Evolutionary conservation across 2,329 filamentous ascomycete genomes (phyloP), one percentile per base, ranked within the genome.

Genomic region (Ascocoryne sarcoides): DNA sequence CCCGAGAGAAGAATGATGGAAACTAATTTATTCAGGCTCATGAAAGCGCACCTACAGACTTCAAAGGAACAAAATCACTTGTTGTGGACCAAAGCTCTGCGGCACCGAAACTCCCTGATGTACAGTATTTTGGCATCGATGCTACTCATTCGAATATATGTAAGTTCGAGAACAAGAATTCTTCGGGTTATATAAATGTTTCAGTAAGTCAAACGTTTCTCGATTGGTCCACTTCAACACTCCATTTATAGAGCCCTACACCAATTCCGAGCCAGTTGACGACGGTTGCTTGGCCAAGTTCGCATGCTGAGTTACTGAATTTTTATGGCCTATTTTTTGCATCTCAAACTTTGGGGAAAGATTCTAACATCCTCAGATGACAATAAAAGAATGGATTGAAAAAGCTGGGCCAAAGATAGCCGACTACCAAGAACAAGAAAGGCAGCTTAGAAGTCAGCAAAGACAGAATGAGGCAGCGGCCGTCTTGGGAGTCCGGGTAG

Each of bases 41-140:
- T 40, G 84, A 89, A 56, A 80, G 79, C 33, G 75, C 80, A 50
- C 81, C 79, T 46, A 84, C 81, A 0, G 76, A 85, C 47, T 53
- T 87, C 26, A 80, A 74, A 50, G 76, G 75, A 2, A 76, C 76
- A 1, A 77, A 65, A 53, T 55, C 70, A 39, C 63, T 84, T 44
- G 72, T 89, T 28, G 84, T 89, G 2, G 81, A 86, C 43, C 69
- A 82, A 39, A 67, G 66, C 34, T 86, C 82, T 1, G 84, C 84
- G 1, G 74, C 78, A 14, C 84, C 83, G 0, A 73, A 76, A 40
- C 64, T 84, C 10, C 77, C 79, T 4, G 81, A 81, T 21, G 81
- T 84, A 0, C 78, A 75, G 31, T 80, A 82, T 48, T 84, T 81
- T 60, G 80, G 81, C n/a, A 83, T 86, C 43, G 80, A 85, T 50